A percentile compares a stretch with the other conserved stretches of the same genome.
Evolutionary conservation across 2,329 filamentous ascomycete species (phyloP).

Genomic region (Taxawa tesnikishii): DNA sequence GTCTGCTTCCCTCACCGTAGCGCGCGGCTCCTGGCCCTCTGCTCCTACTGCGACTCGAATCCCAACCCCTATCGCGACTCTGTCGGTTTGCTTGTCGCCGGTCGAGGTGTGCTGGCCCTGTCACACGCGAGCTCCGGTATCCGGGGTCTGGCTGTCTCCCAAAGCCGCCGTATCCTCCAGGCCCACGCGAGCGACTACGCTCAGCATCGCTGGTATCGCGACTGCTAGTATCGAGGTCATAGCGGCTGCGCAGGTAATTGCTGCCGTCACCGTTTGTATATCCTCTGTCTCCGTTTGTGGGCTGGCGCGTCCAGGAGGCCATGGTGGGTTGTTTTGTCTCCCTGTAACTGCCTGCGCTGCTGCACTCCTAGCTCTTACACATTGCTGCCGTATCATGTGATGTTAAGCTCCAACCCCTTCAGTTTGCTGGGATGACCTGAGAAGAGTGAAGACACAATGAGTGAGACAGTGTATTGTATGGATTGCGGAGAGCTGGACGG

Average conservation of each 20-base stretch:
- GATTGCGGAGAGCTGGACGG: too few species aligned
- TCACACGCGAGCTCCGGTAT: constrained; percentile 11
- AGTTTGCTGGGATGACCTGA: too few species aligned
- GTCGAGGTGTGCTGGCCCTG: constrained; percentile 25
- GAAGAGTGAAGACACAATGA: too few species aligned
- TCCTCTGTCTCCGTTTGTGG: constrained; percentile 10
- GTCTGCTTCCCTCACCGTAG: constrained; percentile 26
- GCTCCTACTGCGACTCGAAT: constrained; percentile 19
- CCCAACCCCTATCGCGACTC: constrained; percentile 22
- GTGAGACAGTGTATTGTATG: too few species aligned
- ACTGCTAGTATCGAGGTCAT: constrained; percentile 21
- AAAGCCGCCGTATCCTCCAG: constrained; percentile 27
- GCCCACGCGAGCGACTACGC: constrained; percentile 20
- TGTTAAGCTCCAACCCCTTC: too few species aligned
- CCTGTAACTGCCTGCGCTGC: too few species aligned
- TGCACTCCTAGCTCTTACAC: neutral
- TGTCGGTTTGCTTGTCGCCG: constrained; percentile 26
- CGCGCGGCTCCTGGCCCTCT: constrained; percentile 13
- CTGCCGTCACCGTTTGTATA: constrained; percentile 25
- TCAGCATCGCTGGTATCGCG: constrained; percentile 22
- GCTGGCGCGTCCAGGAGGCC: neutral
- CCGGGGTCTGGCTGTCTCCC: constrained; percentile 8
- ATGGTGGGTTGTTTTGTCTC: too few species aligned
- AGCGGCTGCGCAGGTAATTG: constrained; percentile 20
- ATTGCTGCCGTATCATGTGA: too few species aligned